phyloP scores from a whole-genome alignment of 176 grass and related monocot species.

The Elaeis guineensis region DNA sequence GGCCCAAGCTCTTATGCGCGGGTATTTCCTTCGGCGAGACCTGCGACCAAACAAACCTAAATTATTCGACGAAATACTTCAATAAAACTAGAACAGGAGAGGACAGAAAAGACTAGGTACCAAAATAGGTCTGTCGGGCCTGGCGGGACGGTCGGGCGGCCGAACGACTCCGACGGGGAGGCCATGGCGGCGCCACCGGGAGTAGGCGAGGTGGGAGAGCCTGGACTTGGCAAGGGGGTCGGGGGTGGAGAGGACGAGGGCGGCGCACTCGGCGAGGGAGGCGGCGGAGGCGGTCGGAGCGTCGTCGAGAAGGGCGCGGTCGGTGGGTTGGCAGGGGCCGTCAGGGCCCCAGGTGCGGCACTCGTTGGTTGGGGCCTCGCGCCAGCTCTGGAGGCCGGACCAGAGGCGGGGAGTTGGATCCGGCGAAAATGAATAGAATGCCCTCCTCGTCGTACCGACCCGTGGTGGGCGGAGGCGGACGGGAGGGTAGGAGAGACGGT shows the following conservation, averaged over 20 bases:
- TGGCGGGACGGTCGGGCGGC: constrained; percentile 42
- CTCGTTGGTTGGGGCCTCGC: constrained; percentile 38
- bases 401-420: constrained; percentile 28
- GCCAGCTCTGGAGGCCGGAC: constrained; percentile 64
- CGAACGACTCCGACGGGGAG: constrained; percentile 34
- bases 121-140: constrained; percentile 54
- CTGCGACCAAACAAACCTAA: constrained; percentile 17
- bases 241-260: constrained; percentile 54
- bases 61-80: constrained; percentile 27
- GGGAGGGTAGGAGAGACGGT: constrained; percentile 1
- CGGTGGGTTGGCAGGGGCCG: constrained; percentile 34
- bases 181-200: constrained; percentile 27
- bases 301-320: background rate
- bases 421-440: too few relatives aligned
- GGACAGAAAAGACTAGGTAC: constrained; percentile 12
- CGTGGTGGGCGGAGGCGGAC: constrained; percentile 4
- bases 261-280: constrained; percentile 61
- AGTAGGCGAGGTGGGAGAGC: constrained; percentile 74
- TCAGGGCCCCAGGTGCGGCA: constrained; percentile 54
- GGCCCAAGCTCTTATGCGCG: constrained; percentile 62
- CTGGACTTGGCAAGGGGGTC: constrained; percentile 59
- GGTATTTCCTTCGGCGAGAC: constrained; percentile 68
- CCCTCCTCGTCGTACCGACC: too few relatives aligned
- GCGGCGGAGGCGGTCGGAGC: constrained; percentile 10
- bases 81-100: background rate